Conservation (phyloP, 371 early-diverging fungal species). For the Aphelidium insulamus region DNA sequence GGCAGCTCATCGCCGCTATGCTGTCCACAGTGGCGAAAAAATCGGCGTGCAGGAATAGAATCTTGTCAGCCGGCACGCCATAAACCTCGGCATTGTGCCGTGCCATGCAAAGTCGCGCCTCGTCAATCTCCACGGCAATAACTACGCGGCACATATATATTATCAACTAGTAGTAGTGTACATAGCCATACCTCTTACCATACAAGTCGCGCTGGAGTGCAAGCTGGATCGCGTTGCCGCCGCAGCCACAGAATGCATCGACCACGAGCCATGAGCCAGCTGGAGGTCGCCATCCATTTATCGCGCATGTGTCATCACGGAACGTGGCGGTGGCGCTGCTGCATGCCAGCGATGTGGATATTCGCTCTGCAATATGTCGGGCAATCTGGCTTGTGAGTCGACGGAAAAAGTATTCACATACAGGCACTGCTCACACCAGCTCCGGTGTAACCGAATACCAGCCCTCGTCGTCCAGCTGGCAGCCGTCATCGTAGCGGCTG, state of each 20-base stretch:
- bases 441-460: conserved; percentile 97
- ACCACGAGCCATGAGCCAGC: conserved; percentile 37
- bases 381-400: too few relatives aligned
- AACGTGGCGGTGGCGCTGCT: too few relatives aligned
- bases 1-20: too few relatives aligned
- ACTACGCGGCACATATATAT: conserved; percentile 18
- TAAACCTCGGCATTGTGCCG: conserved; percentile 68
- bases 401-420: too few relatives aligned
- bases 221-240: conserved; percentile 91
- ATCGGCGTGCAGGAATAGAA: too few relatives aligned
- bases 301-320: too few relatives aligned
- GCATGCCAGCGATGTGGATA: too few relatives aligned
- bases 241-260: conserved; percentile 87
- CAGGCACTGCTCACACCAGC: too few relatives aligned
- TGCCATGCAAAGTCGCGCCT: conserved; percentile 52
- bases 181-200: conserved; percentile 11
- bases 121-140: conserved; percentile 80
- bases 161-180: neutral
- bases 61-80: conserved; percentile 69
- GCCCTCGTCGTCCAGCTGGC: conserved; percentile 64
- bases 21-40: too few relatives aligned
- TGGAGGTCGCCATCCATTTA: too few relatives aligned
- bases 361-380: conserved; percentile 47
- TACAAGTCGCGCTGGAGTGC: conserved; percentile 58
- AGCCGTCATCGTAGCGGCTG: conserved; percentile 57